A percentile compares a stretch with the other conserved stretches of the same genome.
phyloP scores from a whole-genome alignment of 306 rosid species.

The barrel medic (Medicago truncatula) region MtrunA17r5.0-ANR NC_053043.1:14145001-14145500 shows the following conservation, averaged over 20 bases:
- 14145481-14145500: no score
- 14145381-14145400: background rate
- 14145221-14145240: conserved; percentile 21
- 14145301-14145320: conserved; percentile 10
- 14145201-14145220: conserved; percentile 25
- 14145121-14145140: conserved; percentile 53
- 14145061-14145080: background rate
- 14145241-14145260: conserved; percentile 10
- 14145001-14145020: background rate
- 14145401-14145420: background rate
- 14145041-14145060: conserved; percentile 7
- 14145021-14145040: background rate
- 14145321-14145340: background rate
- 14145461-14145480: no score
- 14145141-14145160: conserved; percentile 44
- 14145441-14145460: no score
- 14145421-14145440: no score
- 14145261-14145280: conserved; percentile 19
- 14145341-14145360: background rate
- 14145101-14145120: conserved; percentile 45
- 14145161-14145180: conserved; percentile 19
- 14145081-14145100: conserved; percentile 48
- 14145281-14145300: conserved; percentile 27
- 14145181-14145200: conserved; percentile 38
- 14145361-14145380: background rate